These are phyloP conservation scores for Xylariales sp. DNA, from an alignment of 2,329 filamentous ascomycete species.

Conservation along the genomic window DNA sequence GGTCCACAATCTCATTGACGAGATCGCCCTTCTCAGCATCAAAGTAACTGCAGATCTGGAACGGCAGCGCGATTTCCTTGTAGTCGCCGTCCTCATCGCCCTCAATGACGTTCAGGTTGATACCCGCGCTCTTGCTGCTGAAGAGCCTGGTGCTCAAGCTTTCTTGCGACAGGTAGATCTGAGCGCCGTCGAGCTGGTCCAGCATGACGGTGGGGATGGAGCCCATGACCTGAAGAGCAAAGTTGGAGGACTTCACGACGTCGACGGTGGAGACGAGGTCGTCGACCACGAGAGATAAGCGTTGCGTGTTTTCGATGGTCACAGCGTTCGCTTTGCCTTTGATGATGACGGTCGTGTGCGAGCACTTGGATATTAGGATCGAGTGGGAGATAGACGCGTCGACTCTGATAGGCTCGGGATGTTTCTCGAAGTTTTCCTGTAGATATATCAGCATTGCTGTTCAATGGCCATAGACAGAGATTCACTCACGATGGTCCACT, in stretches of 20 bases:
- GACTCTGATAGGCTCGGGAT: conserved; percentile 68
- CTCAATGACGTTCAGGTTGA: conserved; percentile 81
- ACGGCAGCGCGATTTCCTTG: conserved; percentile 79
- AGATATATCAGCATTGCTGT: too few species aligned
- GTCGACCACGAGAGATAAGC: conserved; percentile 71
- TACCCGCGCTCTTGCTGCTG: conserved; percentile 77
- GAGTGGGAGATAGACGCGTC: conserved; percentile 80
- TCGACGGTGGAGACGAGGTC: conserved; percentile 56
- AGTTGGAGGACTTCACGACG: conserved; percentile 91
- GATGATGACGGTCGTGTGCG: conserved; percentile 83
- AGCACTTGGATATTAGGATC: conserved; percentile 87
- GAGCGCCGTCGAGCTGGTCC: conserved; percentile 88
- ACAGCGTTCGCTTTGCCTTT: conserved; percentile 96
- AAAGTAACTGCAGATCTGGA: conserved; percentile 80
- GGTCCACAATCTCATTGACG: conserved; percentile 91
- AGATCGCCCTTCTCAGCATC: conserved; percentile 66
- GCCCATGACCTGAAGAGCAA: conserved; percentile 88
- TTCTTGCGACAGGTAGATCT: conserved; percentile 79
- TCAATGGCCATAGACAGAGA: too few species aligned
- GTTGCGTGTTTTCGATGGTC: conserved; percentile 83
- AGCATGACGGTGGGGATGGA: conserved; percentile 81
- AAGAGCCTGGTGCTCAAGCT: conserved; percentile 77
- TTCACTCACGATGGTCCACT: conserved; percentile 83
- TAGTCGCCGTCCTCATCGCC: conserved; percentile 75
- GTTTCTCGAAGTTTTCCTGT: conserved; percentile 89